Base-by-base conservation (phyloP, 352 stramenopile genomes). In the Bremia lactucae region DNA sequence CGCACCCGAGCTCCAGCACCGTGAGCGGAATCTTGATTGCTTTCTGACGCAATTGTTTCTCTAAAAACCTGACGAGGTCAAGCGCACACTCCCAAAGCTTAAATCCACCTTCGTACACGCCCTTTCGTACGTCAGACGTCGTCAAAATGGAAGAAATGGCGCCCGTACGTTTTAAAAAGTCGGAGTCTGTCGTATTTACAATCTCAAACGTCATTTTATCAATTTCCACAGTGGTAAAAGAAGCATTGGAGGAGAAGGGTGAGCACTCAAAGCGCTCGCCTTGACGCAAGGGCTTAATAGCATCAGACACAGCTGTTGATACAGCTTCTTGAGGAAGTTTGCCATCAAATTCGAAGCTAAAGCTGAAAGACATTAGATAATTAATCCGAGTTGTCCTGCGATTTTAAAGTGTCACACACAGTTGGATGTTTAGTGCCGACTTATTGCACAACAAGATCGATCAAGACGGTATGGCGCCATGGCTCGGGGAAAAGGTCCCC, bases 51-150 rank as follows among this genome's bases (percentile, higher is more conserved):
- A 68, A 42, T 36, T 64, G 23, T 25, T 26, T 28, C 44, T 70
- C 63, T 28, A 81, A 43, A 44, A 68, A 78, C 22, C 46, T 58
- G 23, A 90, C 67, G 24, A 92, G 62, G 35, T 92, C 77, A 31
- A 92, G 41, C 0, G 80, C 66, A 41, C 77, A 83, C 47, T 92
- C 80, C 80, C 80, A 92, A 8, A 92, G 58, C 55, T 92, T 92
- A 52, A 92, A 90, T 15, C 80, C 80, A 22, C 79, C 80, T 65
- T 92, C 80, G 40, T 92, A 92, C 19, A 92, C 75, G 31, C 77
- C 75, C 6, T 66, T 72, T 39, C 89, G 51, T 13, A 92, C 53
- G 36, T 92, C 80, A 0, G 75, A 87, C 3, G 73, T 80, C 20
- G 59, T 83, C 25, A 92, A 45, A 6, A 89, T 76, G 6, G 65